Evolutionary conservation across 169 alveolate species (phyloP), one percentile per base, ranked within the genome.

Genomic region (Cryptosporidium sp.): DNA sequence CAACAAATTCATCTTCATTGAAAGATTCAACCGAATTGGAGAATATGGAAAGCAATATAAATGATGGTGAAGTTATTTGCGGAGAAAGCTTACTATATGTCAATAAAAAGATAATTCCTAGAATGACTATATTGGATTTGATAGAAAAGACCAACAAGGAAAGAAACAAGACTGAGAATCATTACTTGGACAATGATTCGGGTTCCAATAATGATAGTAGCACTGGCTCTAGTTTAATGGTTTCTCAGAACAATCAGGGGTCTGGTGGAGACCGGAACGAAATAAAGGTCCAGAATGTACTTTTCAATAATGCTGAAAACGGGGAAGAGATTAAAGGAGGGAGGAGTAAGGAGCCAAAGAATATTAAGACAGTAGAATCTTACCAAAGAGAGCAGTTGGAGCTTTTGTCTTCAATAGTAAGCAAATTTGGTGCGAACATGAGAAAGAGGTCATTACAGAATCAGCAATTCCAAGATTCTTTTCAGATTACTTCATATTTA

Each of bases 381-480:
- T 80, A 62, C 37, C 71, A 65, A 6, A 43, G 75, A 10, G 80
- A 80, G 65, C 89, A 80, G 23, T 65, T 80, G 75, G 62, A 62
- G 31, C 16, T 41, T 14, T 65, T 80, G n/a, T 80, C 89, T 23
- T 62, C 80, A 21, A 80, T 80, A 21, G 89, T 80, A 33, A 80
- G 80, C 70, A 80, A 80, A 48, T 80, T 80, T 43, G 89, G 89
- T 7, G 75, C 75, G 2, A 80, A 80, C 62, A 80, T 80, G 89
- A 80, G 65, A n/a, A 80, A 80, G 68, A 59, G 89, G 29, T 80
- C 89, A 3, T 29, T 80, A 18, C 89, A 80, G 31, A 80, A 80
- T 45, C 89, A 80, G 51, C 89, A 80, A 33, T 80, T 80, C 48
- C 89, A 80, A 39, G 89, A 80, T 16, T 80, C 89, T 14, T 80